phyloP scores from a whole-genome alignment of 1,284 basidiomycete genomes.

The Ustanciosporium gigantosporum region DNA sequence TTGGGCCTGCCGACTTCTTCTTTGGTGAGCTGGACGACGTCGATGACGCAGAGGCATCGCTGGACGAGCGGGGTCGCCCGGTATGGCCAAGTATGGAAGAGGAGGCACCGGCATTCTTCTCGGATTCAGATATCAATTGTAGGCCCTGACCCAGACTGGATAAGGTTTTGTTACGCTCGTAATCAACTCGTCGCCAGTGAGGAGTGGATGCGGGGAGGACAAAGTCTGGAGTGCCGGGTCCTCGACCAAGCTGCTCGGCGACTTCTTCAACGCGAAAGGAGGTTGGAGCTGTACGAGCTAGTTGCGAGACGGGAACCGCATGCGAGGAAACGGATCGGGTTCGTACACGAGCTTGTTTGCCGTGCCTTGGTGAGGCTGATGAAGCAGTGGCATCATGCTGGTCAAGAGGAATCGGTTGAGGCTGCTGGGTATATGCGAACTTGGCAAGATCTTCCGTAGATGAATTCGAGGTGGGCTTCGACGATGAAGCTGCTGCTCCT shows the following conservation, averaged over 20 bases:
- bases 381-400: conserved; percentile 2
- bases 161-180: conserved; percentile 26
- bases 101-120: conserved; percentile 8
- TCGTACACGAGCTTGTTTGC: conserved; percentile 12
- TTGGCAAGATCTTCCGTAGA: no score
- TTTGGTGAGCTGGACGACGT: conserved; percentile 21
- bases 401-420: no score
- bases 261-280: conserved; percentile 8
- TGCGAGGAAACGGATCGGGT: conserved; percentile 37
- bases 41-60: conserved; percentile 7
- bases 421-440: no score
- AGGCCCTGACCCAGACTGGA: conserved; percentile 34
- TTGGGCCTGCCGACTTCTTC: conserved; percentile 6
- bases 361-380: conserved; percentile 23
- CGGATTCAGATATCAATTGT: conserved; percentile 27
- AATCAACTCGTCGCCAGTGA: conserved; percentile 24
- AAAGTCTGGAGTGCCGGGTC: conserved; percentile 45
- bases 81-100: background rate
- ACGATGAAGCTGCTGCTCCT: background rate
- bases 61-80: conserved; percentile 17
- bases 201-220: conserved; percentile 21
- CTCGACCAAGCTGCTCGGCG: conserved; percentile 18
- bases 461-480: background rate
- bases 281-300: conserved; percentile 10
- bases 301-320: conserved; percentile 19